Evolutionary conservation across 345 rosid species (phyloP).

Genomic region (Erodium maritimum): DNA sequence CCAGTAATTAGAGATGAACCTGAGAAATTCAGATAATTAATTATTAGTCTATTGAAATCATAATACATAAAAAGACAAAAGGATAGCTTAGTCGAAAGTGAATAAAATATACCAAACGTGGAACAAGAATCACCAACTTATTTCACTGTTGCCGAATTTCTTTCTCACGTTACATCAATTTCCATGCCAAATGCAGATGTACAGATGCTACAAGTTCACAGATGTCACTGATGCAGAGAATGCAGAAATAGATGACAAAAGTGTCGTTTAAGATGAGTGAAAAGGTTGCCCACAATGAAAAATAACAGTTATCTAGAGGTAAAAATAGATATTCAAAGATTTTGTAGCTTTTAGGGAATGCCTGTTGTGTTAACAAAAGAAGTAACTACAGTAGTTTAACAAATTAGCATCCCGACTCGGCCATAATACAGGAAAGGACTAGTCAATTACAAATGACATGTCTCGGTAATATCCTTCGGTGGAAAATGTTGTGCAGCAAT

Average conservation of each 20-base stretch:
- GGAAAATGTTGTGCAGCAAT: constrained; percentile 1
- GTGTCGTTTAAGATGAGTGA: constrained; percentile 67
- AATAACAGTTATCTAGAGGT: constrained; percentile 9
- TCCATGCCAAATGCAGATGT: constrained; percentile 57
- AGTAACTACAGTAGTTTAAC: constrained; percentile 12
- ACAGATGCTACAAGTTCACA: constrained; percentile 43
- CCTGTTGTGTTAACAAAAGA: constrained; percentile 9
- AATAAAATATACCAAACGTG: not conserved
- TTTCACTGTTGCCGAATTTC: constrained; percentile 4
- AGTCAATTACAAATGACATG: constrained; percentile 12
- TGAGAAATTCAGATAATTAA: constrained; percentile 11
- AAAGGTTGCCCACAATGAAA: constrained; percentile 13
- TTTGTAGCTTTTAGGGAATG: constrained; percentile 22
- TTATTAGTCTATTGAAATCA: not conserved
- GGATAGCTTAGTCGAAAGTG: not conserved
- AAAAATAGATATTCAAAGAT: constrained; percentile 9
- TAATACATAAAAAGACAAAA: not conserved
- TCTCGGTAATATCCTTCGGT: constrained; percentile 5
- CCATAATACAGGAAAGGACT: constrained; percentile 9
- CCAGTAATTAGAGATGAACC: constrained; percentile 9
- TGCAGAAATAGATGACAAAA: constrained; percentile 67
- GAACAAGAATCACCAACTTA: constrained; percentile 1
- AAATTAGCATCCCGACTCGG: constrained; percentile 7
- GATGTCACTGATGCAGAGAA: constrained; percentile 48
- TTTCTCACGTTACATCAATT: constrained; percentile 13